Evolutionary conservation across 257 asterid species (phyloP), one percentile per base, ranked within the genome.

Genomic region (Nicotiana noctiflora): DNA sequence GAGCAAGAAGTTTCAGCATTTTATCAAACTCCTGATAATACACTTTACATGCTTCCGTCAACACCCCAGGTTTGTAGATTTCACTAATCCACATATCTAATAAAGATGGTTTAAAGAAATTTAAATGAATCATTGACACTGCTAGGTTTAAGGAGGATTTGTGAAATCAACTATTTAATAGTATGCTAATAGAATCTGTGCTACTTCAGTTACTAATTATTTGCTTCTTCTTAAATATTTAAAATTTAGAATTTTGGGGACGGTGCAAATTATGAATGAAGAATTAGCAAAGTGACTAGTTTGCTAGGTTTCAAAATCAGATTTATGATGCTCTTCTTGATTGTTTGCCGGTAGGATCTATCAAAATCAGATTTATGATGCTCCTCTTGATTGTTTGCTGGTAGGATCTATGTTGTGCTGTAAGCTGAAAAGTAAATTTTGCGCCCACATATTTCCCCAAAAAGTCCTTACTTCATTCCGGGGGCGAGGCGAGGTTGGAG

Each of bases 21-120:
- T 85, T 94, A 86, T 88, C 92, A 87, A 86, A 88, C 93, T 82
- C 99, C 99, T 77, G 98, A 94, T 82, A 96, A 90, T 84, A 90
- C 93, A 89, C 89, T 94, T 68, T 93, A 91, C 90, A 96, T 96
- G 98, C 98, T 96, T 84, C 99, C 99, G 53, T 90, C 98, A 63
- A 92, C 97, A 74, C 90, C 97, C 85, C 98, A 94, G 99, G 99
- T 96, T 82, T 27, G 88, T 85, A 82, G 59, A 70, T 44, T 23
- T 49, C 78, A 25, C 12, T 23, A 32, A 34, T 85, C 78, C 65
- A 59, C 75, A 74, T 61, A 76, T 59, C 61, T 46, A 61, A 32
- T 52, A 72, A 46, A 51, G 17, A 6, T 7, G 17, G 2, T 46
- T 72, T 46, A 23, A 59, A 25, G 59, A 46, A 46, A 23, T 46